Base-by-base conservation (phyloP, 495 filamentous ascomycete genomes). In the Aspergillus bridgeri region DNA sequence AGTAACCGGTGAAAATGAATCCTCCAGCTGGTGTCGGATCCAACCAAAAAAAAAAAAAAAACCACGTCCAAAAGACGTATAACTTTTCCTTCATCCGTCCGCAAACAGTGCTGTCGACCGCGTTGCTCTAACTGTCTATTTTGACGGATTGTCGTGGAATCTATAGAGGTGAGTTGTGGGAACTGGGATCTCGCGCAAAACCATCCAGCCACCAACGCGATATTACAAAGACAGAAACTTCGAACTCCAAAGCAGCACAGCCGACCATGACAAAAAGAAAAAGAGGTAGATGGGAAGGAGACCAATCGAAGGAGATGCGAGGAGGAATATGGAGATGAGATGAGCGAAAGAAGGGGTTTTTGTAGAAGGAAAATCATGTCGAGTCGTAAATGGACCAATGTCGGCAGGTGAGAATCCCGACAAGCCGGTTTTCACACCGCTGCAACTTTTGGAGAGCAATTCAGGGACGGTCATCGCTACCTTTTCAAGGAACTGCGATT, bases 401-500 rank as follows among this genome's bases (percentile, higher is more conserved):
- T 63, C 63, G 61, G 27, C 27, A 69, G 53, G 64, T 56, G 65
- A 49, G 42, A 25, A 9, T 48, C 54, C 48, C 45, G 43, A 6
- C 33, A 43, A 27, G 44, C 48, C 21, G 52, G 27, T 50, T 33
- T 19, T 45, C 48, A 46, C 23, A 27, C 29, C 17, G 33, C 33
- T 44, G 25, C 5, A 29, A 65, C 55, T 56, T n/a, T 48, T 63
- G 63, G 51, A 59, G 66, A 66, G 20, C 47, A 57, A 54, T 25
- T 17, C 38, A 13, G 48, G 42, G 52, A 59, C 53, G 38, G 63
- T 56, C 47, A 48, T 52, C 62, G 45, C 68, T 81, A 84, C 60
- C 79, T 74, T 62, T 76, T 78, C 60, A 96, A 84, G 11, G 87
- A 91, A 65, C 92, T 94, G 64, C 88, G 79, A 65, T 90, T 86